Conservation (phyloP, 306 rosid genomes). For the Acacia acuminata region DNA sequence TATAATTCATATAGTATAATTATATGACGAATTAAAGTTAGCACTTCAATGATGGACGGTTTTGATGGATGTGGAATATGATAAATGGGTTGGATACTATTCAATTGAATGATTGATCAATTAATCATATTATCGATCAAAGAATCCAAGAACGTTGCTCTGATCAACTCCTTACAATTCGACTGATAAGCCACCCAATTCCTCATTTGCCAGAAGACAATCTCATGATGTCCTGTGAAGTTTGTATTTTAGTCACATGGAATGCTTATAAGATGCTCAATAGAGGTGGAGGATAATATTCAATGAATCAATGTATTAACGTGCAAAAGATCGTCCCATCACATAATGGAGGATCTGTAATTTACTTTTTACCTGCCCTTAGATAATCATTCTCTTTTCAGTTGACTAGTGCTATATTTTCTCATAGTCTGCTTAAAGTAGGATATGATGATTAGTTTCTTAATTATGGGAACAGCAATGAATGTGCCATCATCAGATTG, state of each 20-base stretch:
- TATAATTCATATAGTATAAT: background rate
- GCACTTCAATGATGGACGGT: background rate
- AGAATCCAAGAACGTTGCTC: background rate
- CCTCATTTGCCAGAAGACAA: background rate
- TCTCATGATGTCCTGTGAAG: background rate
- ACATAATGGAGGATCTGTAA: background rate
- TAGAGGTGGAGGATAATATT: background rate
- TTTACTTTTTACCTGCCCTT: background rate
- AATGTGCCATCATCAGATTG: background rate
- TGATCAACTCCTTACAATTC: background rate
- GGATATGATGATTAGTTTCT: background rate
- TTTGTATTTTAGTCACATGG: background rate
- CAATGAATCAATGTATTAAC: background rate
- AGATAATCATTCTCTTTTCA: background rate
- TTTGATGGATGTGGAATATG: background rate
- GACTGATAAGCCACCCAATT: too few species aligned
- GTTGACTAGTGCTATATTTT: background rate
- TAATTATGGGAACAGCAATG: background rate
- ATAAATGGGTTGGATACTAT: background rate
- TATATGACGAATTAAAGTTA: background rate
- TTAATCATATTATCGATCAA: background rate
- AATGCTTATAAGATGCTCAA: background rate
- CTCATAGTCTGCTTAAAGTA: constrained; percentile 10
- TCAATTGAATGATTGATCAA: background rate
- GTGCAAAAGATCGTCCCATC: background rate